Evolutionary conservation across 2,329 filamentous ascomycete species (phyloP).

Genomic region (Cyclaneusma minus): DNA sequence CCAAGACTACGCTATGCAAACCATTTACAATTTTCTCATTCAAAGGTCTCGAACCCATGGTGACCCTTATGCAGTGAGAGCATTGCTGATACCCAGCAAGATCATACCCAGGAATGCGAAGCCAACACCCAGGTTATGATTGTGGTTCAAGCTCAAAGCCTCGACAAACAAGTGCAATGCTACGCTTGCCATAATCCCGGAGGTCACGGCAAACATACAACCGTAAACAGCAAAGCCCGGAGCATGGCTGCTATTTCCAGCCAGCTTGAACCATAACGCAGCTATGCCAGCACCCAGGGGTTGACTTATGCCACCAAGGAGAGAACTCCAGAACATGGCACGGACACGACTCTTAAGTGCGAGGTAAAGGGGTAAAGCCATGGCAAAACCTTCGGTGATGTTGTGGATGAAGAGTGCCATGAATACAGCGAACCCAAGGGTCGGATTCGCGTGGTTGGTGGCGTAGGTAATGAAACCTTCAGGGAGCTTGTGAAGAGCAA

Average conservation of each 20-base stretch:
- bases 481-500: constrained; percentile 90
- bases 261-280: constrained; percentile 70
- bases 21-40: no score
- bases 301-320: constrained; percentile 77
- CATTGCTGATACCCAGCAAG: constrained; percentile 70
- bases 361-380: constrained; percentile 85
- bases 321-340: constrained; percentile 70
- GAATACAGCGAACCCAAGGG: constrained; percentile 81
- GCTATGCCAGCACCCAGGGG: constrained; percentile 75
- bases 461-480: constrained; percentile 84
- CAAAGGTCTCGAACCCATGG: no score
- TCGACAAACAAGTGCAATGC: constrained; percentile 81
- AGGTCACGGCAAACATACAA: constrained; percentile 73
- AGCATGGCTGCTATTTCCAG: constrained; percentile 33
- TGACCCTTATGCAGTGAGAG: constrained; percentile 59
- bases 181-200: constrained; percentile 92
- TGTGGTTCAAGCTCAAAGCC: constrained; percentile 68
- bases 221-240: constrained; percentile 51
- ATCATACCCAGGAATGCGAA: constrained; percentile 82
- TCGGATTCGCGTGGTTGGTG: constrained; percentile 88
- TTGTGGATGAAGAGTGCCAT: constrained; percentile 96
- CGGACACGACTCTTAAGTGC: constrained; percentile 66
- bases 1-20: no score
- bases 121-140: constrained; percentile 57
- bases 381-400: constrained; percentile 90